These are phyloP conservation scores for Gloeophyllum trabeum DNA, from an alignment of 768 basidiomycete species.

Conservation along the genomic window DNA sequence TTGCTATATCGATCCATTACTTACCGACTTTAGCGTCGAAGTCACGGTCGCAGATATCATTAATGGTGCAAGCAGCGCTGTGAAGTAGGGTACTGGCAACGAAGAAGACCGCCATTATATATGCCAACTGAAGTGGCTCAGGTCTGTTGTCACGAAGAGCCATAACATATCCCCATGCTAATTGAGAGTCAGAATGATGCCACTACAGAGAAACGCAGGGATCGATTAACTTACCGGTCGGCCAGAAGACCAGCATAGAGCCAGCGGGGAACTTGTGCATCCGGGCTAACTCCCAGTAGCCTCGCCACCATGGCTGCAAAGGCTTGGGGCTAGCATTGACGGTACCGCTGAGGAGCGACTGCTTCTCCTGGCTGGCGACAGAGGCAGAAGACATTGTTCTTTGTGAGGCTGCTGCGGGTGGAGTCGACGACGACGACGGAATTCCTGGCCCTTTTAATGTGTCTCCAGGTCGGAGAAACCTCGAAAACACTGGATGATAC, in stretches of 20 bases:
- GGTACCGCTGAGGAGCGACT: too few relatives aligned
- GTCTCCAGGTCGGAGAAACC: too few relatives aligned
- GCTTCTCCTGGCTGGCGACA: too few relatives aligned
- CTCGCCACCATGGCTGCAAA: too few relatives aligned
- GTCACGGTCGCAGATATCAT: slow-evolving; percentile 44
- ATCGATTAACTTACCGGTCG: not conserved
- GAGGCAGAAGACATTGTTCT: too few relatives aligned
- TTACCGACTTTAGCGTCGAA: slow-evolving; percentile 42
- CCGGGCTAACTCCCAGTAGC: not conserved
- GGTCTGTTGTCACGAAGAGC: too few relatives aligned
- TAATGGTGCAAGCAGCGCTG: slow-evolving; percentile 41
- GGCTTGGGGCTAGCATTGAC: too few relatives aligned
- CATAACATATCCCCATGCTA: slow-evolving; percentile 37
- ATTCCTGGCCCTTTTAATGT: too few relatives aligned
- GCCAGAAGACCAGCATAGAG: not conserved
- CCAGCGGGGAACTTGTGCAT: not conserved
- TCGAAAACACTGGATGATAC: too few relatives aligned
- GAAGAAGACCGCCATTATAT: slow-evolving; percentile 19
- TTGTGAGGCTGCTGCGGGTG: too few relatives aligned
- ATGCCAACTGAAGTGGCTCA: slow-evolving; percentile 3
- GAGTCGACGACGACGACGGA: too few relatives aligned
- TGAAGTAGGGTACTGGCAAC: slow-evolving; percentile 30
- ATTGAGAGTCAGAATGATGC: not conserved
- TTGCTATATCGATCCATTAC: too few relatives aligned
- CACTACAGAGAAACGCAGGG: not conserved